Evolutionary conservation across 2,329 filamentous ascomycete genomes (phyloP).

Genomic region (Macroventuria anomochaeta): DNA sequence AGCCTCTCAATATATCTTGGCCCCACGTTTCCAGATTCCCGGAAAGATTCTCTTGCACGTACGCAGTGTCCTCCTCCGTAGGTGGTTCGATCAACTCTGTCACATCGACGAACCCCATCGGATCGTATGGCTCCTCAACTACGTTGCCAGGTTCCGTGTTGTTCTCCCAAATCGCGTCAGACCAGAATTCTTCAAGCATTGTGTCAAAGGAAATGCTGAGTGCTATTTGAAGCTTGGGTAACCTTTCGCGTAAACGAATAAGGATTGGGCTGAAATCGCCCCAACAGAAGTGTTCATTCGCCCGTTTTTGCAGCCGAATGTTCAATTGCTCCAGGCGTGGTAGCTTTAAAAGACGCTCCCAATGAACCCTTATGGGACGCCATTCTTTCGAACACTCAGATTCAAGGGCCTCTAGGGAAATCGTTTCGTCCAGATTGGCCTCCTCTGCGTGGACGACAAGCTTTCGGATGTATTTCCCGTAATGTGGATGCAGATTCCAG

Average conservation of each 20-base stretch:
- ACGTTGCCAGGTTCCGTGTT: background rate
- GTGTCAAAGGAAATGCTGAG: constrained; percentile 24
- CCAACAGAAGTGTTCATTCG: constrained; percentile 10
- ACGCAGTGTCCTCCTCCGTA: constrained; percentile 16
- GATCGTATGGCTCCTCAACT: constrained; percentile 8
- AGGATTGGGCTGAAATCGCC: constrained; percentile 23
- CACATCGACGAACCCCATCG: constrained; percentile 20
- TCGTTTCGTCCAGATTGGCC: background rate
- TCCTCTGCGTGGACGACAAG: constrained; percentile 17
- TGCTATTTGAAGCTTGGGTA: constrained; percentile 8
- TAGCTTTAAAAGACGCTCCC: constrained; percentile 17
- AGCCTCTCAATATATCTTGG: constrained; percentile 7
- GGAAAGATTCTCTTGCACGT: constrained; percentile 17
- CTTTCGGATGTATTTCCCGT: constrained; percentile 18
- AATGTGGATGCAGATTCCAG: background rate
- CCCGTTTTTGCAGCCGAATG: constrained; percentile 18
- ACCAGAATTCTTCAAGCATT: constrained; percentile 17
- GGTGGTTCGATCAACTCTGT: constrained; percentile 18
- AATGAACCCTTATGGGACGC: background rate
- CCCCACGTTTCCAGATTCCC: background rate
- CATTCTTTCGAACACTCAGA: fast-evolving
- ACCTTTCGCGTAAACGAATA: constrained; percentile 13
- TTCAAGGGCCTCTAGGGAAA: background rate
- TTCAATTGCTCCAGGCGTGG: constrained; percentile 18
- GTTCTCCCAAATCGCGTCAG: constrained; percentile 8